These are phyloP conservation scores for Cercospora sojina DNA, from an alignment of 2,329 filamentous ascomycete genomes.

Conservation along the genomic window DNA sequence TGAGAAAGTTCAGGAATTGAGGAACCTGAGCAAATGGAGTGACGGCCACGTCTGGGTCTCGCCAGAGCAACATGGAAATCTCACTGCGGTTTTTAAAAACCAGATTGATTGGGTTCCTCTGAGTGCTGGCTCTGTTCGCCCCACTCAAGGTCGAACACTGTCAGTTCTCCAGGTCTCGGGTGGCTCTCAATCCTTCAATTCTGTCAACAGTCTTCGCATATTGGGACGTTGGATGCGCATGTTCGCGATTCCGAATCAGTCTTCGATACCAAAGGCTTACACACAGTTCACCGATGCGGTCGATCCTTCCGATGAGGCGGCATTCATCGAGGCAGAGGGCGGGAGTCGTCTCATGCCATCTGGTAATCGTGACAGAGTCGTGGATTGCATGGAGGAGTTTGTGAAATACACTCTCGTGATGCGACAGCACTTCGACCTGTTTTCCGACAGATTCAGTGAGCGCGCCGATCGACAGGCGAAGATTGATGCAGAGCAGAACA, in stretches of 20 bases:
- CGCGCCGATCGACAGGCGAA: constrained; percentile 16
- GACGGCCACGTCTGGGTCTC: constrained; percentile 66
- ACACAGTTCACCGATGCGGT: constrained; percentile 57
- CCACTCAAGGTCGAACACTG: constrained; percentile 65
- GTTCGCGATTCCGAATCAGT: constrained; percentile 62
- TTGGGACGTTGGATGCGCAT: constrained; percentile 59
- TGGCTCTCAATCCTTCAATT: constrained; percentile 66
- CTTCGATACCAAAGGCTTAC: constrained; percentile 62
- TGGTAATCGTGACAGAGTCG: constrained; percentile 32
- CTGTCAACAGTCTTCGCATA: constrained; percentile 64
- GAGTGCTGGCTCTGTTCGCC: constrained; percentile 60
- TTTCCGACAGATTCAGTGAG: constrained; percentile 64
- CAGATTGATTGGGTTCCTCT: constrained; percentile 71
- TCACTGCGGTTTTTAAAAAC: constrained; percentile 67
- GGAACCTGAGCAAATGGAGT: constrained; percentile 61
- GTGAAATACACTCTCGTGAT: constrained; percentile 68
- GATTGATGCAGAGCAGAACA: neutral
- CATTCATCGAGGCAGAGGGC: constrained; percentile 29
- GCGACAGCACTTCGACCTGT: constrained; percentile 60
- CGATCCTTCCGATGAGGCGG: constrained; percentile 32
- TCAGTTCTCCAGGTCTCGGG: constrained; percentile 63
- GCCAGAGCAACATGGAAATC: constrained; percentile 65
- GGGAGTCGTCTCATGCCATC: constrained; percentile 31
- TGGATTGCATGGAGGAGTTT: constrained; percentile 63
- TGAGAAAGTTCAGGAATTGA: constrained; percentile 62